Conservation (phyloP, 148 eudicot species). For the Dysphania ambrosioides region DNA sequence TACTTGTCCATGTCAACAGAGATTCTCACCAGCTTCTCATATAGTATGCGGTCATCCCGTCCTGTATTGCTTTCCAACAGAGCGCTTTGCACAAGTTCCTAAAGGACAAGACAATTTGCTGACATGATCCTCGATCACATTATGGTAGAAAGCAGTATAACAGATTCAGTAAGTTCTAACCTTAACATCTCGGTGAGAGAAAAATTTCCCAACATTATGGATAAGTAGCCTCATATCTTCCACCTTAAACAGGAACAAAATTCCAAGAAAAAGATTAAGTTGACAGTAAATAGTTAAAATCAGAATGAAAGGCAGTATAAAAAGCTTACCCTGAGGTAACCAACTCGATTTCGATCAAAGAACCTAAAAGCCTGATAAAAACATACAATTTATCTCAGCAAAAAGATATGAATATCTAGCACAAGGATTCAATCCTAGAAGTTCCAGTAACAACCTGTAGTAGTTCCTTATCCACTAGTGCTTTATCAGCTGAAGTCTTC, state of each 20-base stretch:
- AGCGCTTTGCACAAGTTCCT: conserved; percentile 98
- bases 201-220: conserved; percentile 81
- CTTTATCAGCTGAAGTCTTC: conserved; percentile 38
- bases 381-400: conserved; percentile 11
- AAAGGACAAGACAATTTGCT: conserved; percentile 1
- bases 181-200: conserved; percentile 89
- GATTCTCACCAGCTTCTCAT: conserved; percentile 72
- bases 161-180: conserved; percentile 36
- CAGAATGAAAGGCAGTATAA: not conserved
- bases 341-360: conserved; percentile 87
- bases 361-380: conserved; percentile 88
- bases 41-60: conserved; percentile 78
- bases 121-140: not conserved
- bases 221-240: conserved; percentile 87
- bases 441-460: conserved; percentile 47
- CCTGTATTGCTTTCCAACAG: conserved; percentile 90
- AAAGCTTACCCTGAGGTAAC: conserved; percentile 69
- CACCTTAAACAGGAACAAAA: conserved; percentile 44
- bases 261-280: not conserved
- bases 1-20: conserved; percentile 19
- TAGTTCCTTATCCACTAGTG: conserved; percentile 60
- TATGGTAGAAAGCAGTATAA: not conserved
- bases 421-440: not conserved
- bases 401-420: not conserved
- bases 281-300: not conserved